Percentiles rank a stretch among this genome's conserved stretches.
phyloP scores from a whole-genome alignment of 106 monocot species.

The Acorus gramineus region DNA sequence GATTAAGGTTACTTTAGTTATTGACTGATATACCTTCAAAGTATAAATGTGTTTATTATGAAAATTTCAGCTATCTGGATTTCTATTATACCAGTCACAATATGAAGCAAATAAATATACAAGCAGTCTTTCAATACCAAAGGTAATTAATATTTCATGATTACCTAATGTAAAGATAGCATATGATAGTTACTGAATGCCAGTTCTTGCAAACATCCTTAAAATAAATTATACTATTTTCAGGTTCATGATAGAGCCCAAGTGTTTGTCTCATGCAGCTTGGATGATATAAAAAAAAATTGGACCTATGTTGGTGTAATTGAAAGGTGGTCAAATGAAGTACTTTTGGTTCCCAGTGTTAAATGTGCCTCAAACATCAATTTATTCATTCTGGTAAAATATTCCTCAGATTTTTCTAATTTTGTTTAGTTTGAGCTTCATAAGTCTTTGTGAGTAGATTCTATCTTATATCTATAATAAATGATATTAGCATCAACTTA shows the following conservation, averaged over 20 bases:
- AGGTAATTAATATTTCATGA: no score
- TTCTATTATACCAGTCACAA: constrained; percentile 70
- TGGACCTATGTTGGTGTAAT: constrained; percentile 54
- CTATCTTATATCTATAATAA: no score
- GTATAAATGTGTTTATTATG: neutral
- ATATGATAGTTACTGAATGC: no score
- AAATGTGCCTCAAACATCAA: constrained; percentile 55
- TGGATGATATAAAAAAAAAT: constrained; percentile 18
- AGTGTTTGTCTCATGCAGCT: constrained; percentile 73
- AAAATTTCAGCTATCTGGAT: constrained; percentile 75
- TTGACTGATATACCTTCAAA: no score
- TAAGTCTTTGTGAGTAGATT: no score
- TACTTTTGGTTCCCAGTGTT: constrained; percentile 49
- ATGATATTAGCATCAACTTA: no score
- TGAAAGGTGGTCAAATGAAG: constrained; percentile 81
- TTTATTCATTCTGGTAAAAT: constrained; percentile 73
- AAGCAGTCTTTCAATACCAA: constrained; percentile 57
- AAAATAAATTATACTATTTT: constrained; percentile 2
- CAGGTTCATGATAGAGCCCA: constrained; percentile 99
- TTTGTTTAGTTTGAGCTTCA: no score
- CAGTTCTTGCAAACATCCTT: neutral
- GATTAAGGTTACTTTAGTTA: no score
- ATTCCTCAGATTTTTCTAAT: neutral
- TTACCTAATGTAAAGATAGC: no score
- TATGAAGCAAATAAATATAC: constrained; percentile 24